Evolutionary conservation across 306 rosid genomes (phyloP).

Genomic region (Cucurbita pepo): DNA sequence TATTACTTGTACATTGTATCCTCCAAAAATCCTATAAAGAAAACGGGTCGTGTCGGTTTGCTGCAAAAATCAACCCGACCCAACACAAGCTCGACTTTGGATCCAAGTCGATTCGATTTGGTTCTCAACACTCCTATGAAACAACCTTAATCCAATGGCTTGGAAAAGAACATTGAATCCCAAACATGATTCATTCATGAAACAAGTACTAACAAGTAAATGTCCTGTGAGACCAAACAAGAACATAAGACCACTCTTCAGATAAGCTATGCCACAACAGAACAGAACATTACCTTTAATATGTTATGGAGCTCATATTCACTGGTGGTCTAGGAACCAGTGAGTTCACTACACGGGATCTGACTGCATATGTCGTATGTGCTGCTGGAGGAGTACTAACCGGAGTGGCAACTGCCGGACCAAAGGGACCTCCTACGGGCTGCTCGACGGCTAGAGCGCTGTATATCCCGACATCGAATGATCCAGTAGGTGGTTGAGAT

Average conservation of each 20-base stretch:
- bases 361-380: conserved; percentile 63
- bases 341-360: conserved; percentile 2
- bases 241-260: background rate
- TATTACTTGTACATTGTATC: background rate
- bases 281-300: conserved; percentile 35
- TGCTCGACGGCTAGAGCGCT: conserved; percentile 63
- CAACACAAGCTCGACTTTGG: too few species aligned
- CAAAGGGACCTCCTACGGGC: conserved; percentile 70
- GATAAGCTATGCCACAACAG: conserved; percentile 12
- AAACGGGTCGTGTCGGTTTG: too few species aligned
- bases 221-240: background rate
- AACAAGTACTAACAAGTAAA: background rate
- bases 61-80: too few species aligned
- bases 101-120: too few species aligned
- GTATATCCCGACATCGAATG: conserved; percentile 42
- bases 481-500: conserved; percentile 26
- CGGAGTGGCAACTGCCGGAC: conserved; percentile 75
- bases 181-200: background rate
- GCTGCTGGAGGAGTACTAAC: conserved; percentile 43
- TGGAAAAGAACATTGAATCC: background rate
- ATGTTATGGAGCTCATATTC: conserved; percentile 59
- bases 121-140: background rate
- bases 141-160: background rate
- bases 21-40: background rate
- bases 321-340: conserved; percentile 62